Conservation (phyloP, 1,139 yeast species). For the Scheffersomyces lignicola region DNA sequence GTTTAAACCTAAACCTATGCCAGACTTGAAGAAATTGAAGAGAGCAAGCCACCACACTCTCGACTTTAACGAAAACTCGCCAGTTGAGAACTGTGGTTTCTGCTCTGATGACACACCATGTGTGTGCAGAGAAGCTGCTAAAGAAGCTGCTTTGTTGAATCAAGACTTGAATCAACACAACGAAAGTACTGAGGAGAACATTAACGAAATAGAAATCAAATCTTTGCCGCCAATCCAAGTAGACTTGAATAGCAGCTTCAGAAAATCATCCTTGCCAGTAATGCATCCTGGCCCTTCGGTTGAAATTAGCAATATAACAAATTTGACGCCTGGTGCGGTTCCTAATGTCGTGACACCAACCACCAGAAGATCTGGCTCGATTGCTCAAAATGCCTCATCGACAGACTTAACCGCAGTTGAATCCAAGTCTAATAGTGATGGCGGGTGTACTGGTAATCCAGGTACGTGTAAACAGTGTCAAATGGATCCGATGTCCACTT, state of each 20-base stretch:
- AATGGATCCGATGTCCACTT: slow-evolving; percentile 82
- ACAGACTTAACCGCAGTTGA: slow-evolving; percentile 7
- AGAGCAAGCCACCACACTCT: slow-evolving; percentile 7
- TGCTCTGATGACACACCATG: slow-evolving; percentile 93
- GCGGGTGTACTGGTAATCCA: slow-evolving; percentile 83
- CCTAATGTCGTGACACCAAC: slow-evolving; percentile 36
- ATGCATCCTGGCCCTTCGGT: slow-evolving; percentile 69
- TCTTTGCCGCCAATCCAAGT: slow-evolving; percentile 39
- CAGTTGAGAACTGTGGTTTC: slow-evolving; percentile 85
- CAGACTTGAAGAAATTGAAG: slow-evolving; percentile 34
- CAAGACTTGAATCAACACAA: slow-evolving; percentile 23
- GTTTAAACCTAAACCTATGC: slow-evolving; percentile 42
- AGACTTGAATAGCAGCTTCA: slow-evolving; percentile 20
- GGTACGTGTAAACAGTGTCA: slow-evolving; percentile 88
- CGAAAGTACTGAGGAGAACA: slow-evolving; percentile 15
- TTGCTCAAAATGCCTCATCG: slow-evolving; percentile 6
- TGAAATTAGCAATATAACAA: slow-evolving; percentile 47
- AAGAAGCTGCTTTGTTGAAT: slow-evolving; percentile 49
- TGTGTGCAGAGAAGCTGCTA: slow-evolving; percentile 83
- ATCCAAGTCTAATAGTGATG: slow-evolving; percentile 13
- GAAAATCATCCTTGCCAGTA: slow-evolving; percentile 51
- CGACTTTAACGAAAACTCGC: slow-evolving; percentile 44
- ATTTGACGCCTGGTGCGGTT: slow-evolving; percentile 43
- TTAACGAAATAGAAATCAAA: slow-evolving; percentile 19
- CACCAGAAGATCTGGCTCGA: slow-evolving; percentile 14